Conservation (phyloP, 306 rosid species). For the Citrullus amarus region DNA sequence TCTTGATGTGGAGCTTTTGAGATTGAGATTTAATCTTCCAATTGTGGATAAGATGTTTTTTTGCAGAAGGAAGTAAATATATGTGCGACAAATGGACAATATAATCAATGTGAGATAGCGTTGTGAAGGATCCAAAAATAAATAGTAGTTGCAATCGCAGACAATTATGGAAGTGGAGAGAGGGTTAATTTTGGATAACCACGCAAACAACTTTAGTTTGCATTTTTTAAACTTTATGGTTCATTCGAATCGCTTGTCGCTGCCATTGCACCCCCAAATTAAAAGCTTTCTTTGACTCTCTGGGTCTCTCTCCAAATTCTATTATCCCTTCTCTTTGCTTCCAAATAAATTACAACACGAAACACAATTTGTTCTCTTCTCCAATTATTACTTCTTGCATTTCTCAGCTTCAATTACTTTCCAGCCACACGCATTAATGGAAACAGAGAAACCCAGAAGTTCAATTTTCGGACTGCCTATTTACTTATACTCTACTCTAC, state of each 20-base stretch:
- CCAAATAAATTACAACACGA: neutral
- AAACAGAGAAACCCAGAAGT: neutral
- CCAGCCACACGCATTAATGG: neutral
- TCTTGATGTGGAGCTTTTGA: too few species aligned
- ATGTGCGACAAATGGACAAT: too few species aligned
- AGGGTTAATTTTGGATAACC: neutral
- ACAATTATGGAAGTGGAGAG: neutral
- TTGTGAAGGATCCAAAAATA: neutral
- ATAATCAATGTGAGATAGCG: neutral
- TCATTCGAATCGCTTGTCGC: neutral
- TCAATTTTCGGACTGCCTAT: neutral
- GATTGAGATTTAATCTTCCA: neutral
- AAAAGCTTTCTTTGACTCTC: neutral
- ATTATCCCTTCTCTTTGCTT: too few species aligned
- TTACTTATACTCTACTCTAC: neutral
- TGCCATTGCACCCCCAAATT: slow-evolving; percentile 1
- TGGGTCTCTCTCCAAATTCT: neutral
- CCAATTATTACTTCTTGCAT: neutral
- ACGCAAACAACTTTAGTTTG: neutral
- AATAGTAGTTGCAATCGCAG: neutral
- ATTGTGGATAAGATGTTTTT: neutral
- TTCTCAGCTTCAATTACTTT: neutral
- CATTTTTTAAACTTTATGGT: neutral
- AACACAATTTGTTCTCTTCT: neutral
- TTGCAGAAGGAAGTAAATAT: neutral